A percentile compares a stretch with the other conserved stretches of the same genome.
Evolutionary conservation across 1,139 yeast species (phyloP).

Genomic region (Yamadazyma pseudoaaseri): DNA sequence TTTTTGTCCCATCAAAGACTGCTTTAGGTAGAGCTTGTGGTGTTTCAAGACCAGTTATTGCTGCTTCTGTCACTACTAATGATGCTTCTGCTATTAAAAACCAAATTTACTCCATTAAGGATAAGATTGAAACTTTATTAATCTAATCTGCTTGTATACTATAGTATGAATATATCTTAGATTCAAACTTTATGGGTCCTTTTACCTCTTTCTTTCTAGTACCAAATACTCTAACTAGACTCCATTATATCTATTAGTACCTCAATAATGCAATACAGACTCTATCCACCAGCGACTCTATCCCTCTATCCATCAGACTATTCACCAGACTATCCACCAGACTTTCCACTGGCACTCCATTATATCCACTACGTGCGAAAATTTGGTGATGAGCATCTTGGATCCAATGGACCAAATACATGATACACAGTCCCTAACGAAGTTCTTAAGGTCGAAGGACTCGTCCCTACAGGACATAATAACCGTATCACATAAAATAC

Average conservation of each 20-base stretch:
- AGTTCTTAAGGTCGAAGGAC: constrained; percentile 58
- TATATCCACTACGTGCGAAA: constrained; percentile 4
- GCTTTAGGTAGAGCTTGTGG: constrained; percentile 99
- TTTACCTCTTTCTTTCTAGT: no score
- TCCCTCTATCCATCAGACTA: no score
- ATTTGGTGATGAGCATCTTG: constrained; percentile 10
- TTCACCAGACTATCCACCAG: no score
- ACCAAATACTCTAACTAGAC: no score
- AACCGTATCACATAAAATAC: constrained; percentile 37
- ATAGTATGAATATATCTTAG: no score
- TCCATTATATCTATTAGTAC: no score
- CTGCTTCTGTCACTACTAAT: constrained; percentile 97
- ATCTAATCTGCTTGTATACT: constrained; percentile 47
- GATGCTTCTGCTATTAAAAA: constrained; percentile 97
- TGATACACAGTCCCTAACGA: constrained; percentile 63
- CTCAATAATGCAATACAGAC: no score
- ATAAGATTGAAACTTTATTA: constrained; percentile 96
- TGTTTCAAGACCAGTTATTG: constrained; percentile 98
- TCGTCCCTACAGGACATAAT: constrained; percentile 45
- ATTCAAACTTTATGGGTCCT: no score
- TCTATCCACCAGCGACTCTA: no score
- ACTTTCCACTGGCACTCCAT: no score
- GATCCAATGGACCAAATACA: constrained; percentile 21
- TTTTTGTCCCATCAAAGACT: constrained; percentile 96
- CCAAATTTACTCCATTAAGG: constrained; percentile 97